These are phyloP conservation scores for Cicer judaicum DNA, from an alignment of 306 rosid genomes.

Conservation along the genomic window DNA sequence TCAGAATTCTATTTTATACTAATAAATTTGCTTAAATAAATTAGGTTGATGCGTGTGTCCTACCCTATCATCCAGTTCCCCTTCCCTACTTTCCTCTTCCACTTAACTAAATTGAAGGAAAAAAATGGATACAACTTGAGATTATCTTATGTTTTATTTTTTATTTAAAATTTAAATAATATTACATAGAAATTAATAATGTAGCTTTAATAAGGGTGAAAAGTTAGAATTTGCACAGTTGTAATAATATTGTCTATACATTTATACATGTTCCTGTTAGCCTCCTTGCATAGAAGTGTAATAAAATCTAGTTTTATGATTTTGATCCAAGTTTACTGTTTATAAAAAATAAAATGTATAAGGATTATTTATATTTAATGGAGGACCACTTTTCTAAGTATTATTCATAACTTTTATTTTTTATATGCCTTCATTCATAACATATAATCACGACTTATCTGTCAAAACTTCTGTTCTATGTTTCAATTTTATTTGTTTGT, in stretches of 20 bases:
- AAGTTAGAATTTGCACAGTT: conserved; percentile 1
- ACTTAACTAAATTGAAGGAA: too few relatives aligned
- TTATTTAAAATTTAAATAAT: background rate
- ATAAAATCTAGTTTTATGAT: background rate
- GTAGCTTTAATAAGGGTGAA: background rate
- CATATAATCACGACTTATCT: conserved; percentile 2
- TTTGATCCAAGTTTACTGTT: background rate
- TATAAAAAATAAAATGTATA: too few relatives aligned
- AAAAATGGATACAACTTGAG: too few relatives aligned
- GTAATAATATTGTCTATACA: too few relatives aligned
- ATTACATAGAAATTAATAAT: background rate
- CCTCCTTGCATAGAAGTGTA: background rate
- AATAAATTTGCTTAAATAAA: background rate
- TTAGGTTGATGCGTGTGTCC: too few relatives aligned
- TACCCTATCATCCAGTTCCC: too few relatives aligned
- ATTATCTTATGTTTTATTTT: background rate
- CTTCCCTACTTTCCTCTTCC: too few relatives aligned
- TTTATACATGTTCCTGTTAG: background rate
- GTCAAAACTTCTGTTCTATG: conserved; percentile 28
- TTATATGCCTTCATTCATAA: too few relatives aligned
- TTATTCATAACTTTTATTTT: too few relatives aligned
- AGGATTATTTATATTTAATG: too few relatives aligned
- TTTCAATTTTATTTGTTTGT: conserved; percentile 8
- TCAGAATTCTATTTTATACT: conserved; percentile 24
- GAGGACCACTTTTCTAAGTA: too few relatives aligned